A percentile compares a stretch with the other conserved stretches of the same genome.
phyloP scores from a whole-genome alignment of 83 land plant species.

The Isoetes engelmannii region DNA sequence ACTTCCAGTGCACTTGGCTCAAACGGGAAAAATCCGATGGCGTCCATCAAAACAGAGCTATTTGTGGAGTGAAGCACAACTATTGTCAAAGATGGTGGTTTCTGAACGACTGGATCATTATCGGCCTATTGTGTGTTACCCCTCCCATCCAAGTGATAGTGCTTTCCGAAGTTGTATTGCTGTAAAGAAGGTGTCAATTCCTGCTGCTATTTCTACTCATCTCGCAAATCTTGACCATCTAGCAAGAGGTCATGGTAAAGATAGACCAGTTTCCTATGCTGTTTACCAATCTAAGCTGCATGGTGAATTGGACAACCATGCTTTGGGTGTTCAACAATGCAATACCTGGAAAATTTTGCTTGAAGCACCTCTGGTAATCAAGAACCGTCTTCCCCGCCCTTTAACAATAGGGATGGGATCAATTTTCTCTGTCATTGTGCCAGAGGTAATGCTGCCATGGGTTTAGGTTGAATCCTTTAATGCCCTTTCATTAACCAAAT shows the following conservation, averaged over 20 bases:
- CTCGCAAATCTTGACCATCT: neutral
- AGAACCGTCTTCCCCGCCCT: slow-evolving; percentile 64
- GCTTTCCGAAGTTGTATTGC: slow-evolving; percentile 87
- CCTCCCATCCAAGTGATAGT: slow-evolving; percentile 62
- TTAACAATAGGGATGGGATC: slow-evolving; percentile 54
- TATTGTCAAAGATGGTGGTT: slow-evolving; percentile 48
- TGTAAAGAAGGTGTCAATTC: slow-evolving; percentile 37
- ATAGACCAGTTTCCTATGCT: no score
- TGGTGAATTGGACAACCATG: no score
- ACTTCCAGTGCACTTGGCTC: slow-evolving; percentile 88
- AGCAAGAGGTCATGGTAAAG: neutral
- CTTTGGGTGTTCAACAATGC: neutral
- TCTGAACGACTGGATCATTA: slow-evolving; percentile 35
- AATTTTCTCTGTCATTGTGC: slow-evolving; percentile 29
- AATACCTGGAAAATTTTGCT: slow-evolving; percentile 50
- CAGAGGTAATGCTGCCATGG: slow-evolving; percentile 45
- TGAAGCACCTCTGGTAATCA: slow-evolving; percentile 67
- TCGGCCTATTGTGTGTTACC: slow-evolving; percentile 87
- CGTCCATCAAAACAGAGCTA: slow-evolving; percentile 64
- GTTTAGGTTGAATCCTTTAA: slow-evolving; percentile 11
- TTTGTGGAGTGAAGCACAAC: slow-evolving; percentile 92
- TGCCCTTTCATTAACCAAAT: neutral
- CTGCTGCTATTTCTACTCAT: slow-evolving; percentile 8
- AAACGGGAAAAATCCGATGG: slow-evolving; percentile 78
- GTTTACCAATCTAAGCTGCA: no score